Evolutionary conservation across 306 rosid species (phyloP), one percentile per base, ranked within the genome.

Genomic region (Hippophae tibetana): DNA sequence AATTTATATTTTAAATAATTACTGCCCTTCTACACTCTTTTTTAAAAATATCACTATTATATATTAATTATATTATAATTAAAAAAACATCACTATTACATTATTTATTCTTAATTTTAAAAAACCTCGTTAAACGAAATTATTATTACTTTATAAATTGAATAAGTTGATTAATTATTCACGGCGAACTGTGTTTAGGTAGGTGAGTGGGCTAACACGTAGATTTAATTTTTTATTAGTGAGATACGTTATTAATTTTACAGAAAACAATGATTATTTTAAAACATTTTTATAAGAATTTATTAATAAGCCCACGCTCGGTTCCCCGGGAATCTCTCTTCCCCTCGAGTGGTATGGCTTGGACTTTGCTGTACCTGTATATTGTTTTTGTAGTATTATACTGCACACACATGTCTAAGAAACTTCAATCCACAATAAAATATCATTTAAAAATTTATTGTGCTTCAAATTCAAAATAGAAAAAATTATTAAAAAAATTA

Each of bases 261-360:
- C 7, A 10, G 51, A 66, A 78, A 68, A 44, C 7, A 58, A 68
- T 74, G 61, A 67, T 62, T 11, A 78, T 57, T 57, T 52, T 55
- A 53, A 58, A 61, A 45, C 60, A 18, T 51, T 43, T 7, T 27
- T 38, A 0, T 6, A 10, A 41, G 54, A 64, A 63, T 83, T 63
- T 74, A 81, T 75, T 74, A 75, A 69, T 66, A 81, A 77, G 76
- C 89, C 89, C 97, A 86, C 92, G 89, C 92, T 63, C 60, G 95
- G 92, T 68, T 79, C 79, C 81, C 87, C 95, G 85, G 81, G 87
- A 89, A 83, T 86, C 97, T 89, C 90, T 84, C 87, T 26, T 52
- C 64, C 73, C 67, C 80, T 76, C 62, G 69, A 69, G 49, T 60
- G 76, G 77, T 65, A 57, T 69, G 58, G 56, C 62, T 74, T 76